A percentile compares a stretch with the other conserved stretches of the same genome.
These are phyloP conservation scores for Fusarium fujikuroi DNA, from an alignment of 2,329 filamentous ascomycete genomes.

Conservation along the genomic window DNA sequence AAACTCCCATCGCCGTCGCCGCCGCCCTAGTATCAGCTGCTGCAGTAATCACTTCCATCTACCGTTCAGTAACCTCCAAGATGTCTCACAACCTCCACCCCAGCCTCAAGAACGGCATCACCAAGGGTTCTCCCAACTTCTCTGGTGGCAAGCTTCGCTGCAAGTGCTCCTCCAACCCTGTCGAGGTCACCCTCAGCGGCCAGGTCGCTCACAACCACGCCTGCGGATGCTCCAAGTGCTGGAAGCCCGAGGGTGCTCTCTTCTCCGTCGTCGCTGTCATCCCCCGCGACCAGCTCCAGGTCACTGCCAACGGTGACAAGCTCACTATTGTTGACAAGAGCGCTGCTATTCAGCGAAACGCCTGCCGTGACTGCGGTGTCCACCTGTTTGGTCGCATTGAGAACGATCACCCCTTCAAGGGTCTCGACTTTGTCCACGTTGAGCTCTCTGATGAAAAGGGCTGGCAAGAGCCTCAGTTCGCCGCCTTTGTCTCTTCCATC, in stretches of 20 bases:
- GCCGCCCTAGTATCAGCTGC: conserved; percentile 39
- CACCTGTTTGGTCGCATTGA: conserved; percentile 74
- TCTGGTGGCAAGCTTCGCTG: conserved; percentile 70
- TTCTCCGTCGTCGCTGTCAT: conserved; percentile 74
- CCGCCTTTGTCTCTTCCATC: conserved; percentile 73
- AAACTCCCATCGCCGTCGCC: conserved; percentile 33
- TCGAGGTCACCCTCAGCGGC: conserved; percentile 66
- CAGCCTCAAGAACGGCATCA: conserved; percentile 69
- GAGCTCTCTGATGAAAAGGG: conserved; percentile 69
- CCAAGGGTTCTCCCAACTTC: conserved; percentile 64
- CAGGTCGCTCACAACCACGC: conserved; percentile 76
- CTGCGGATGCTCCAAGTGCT: conserved; percentile 78
- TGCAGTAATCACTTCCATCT: conserved; percentile 36
- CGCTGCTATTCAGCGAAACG: conserved; percentile 70
- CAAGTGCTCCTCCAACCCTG: conserved; percentile 65
- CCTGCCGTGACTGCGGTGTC: conserved; percentile 69
- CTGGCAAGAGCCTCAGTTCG: conserved; percentile 79
- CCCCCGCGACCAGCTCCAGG: conserved; percentile 62
- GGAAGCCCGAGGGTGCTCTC: conserved; percentile 72
- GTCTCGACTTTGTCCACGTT: conserved; percentile 74
- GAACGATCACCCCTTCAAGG: conserved; percentile 72
- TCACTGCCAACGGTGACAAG: conserved; percentile 69
- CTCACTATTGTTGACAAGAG: conserved; percentile 64
- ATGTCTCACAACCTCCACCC: conserved; percentile 63
- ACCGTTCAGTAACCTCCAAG: conserved; percentile 21